A percentile compares a stretch with the other conserved stretches of the same genome.
These are phyloP conservation scores for Picea engelmannii DNA, from an alignment of 83 land plant genomes.

Conservation along the genomic window DNA sequence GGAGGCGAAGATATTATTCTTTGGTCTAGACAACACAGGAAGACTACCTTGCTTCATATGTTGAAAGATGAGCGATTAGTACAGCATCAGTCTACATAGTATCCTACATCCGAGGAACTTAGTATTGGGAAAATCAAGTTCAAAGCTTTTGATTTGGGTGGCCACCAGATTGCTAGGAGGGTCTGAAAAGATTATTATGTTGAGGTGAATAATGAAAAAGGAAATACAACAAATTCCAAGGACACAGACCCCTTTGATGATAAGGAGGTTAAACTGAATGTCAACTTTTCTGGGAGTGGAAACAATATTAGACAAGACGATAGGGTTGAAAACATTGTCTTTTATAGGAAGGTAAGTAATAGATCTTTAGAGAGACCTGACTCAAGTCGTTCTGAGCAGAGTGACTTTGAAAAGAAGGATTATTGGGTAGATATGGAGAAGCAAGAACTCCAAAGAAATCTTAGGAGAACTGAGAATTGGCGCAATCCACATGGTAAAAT, in stretches of 20 bases:
- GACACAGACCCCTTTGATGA: background rate
- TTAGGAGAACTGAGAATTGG: conserved; percentile 46
- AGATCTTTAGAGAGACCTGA: conserved; percentile 32
- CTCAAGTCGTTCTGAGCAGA: conserved; percentile 34
- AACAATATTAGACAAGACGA: background rate
- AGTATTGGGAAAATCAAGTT: too few species aligned
- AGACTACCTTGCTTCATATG: too few species aligned
- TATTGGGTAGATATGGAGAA: conserved; percentile 35
- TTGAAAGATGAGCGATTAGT: too few species aligned
- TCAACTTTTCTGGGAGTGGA: background rate
- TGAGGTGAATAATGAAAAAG: background rate
- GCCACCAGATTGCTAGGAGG: too few species aligned
- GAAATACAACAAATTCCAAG: background rate
- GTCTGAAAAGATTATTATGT: too few species aligned
- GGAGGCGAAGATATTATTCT: too few species aligned
- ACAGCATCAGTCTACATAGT: too few species aligned
- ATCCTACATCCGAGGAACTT: too few species aligned
- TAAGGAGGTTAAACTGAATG: conserved; percentile 3
- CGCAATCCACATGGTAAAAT: conserved; percentile 26
- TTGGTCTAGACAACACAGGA: too few species aligned
- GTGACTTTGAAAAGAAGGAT: conserved; percentile 39
- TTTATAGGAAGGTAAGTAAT: background rate
- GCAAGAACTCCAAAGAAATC: conserved; percentile 38
- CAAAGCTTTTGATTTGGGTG: too few species aligned
- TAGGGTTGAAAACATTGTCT: background rate